Percentiles rank a stretch among this genome's conserved stretches.
Conservation (phyloP, 2,329 filamentous ascomycete species). For the Aureobasidium leucospermi region DNA sequence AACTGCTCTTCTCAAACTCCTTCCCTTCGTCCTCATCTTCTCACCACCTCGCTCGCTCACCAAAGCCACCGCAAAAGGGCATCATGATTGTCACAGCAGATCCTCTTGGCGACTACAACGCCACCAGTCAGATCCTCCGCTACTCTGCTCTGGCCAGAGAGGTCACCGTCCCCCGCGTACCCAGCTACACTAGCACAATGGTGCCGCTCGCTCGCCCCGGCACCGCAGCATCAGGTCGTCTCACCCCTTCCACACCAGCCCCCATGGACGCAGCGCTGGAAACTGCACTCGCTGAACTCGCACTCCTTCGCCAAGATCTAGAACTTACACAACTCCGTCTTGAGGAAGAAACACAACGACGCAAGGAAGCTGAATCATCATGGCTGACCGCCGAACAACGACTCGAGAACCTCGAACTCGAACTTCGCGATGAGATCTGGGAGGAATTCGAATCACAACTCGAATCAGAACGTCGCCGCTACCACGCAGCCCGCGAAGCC, state of each 20-base stretch:
- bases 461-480: slow-evolving; percentile 67
- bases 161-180: slow-evolving; percentile 82
- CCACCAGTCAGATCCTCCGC: slow-evolving; percentile 88
- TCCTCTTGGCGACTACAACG: slow-evolving; percentile 87
- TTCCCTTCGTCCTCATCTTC: slow-evolving; percentile 38
- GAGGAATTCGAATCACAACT: slow-evolving; percentile 76
- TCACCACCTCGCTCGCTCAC: slow-evolving; percentile 36
- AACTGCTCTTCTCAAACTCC: slow-evolving; percentile 46
- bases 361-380: slow-evolving; percentile 65
- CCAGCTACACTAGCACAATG: slow-evolving; percentile 71
- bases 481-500: slow-evolving; percentile 69
- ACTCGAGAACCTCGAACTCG: slow-evolving; percentile 71
- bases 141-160: slow-evolving; percentile 91
- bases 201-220: slow-evolving; percentile 26
- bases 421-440: slow-evolving; percentile 82
- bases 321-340: slow-evolving; percentile 66
- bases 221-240: slow-evolving; percentile 30
- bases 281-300: slow-evolving; percentile 71
- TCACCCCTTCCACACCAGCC: slow-evolving; percentile 38
- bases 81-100: slow-evolving; percentile 97
- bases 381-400: slow-evolving; percentile 57
- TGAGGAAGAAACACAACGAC: slow-evolving; percentile 61
- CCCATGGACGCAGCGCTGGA: slow-evolving; percentile 59
- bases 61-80: slow-evolving; percentile 71
- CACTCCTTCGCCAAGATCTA: slow-evolving; percentile 68